Evolutionary conservation across 371 early-diverging fungal species (phyloP).

Genomic region (Chytridium lagenaria): DNA sequence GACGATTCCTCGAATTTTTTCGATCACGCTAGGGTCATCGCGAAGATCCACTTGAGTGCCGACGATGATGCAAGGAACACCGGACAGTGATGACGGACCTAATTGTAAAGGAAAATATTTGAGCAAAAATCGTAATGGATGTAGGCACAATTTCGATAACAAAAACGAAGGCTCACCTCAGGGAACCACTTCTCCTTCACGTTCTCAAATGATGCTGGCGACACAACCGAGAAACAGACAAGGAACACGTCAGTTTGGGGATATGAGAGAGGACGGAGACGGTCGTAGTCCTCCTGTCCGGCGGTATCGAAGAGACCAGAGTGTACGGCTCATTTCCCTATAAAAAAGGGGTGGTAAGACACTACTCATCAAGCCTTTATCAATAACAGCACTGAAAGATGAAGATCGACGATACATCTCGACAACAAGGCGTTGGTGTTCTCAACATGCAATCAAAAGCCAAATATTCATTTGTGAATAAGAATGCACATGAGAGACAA

Average conservation of each 20-base stretch:
- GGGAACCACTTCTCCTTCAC: slow-evolving; percentile 64
- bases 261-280: slow-evolving; percentile 91
- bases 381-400: too few species aligned
- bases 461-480: too few species aligned
- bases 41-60: slow-evolving; percentile 97
- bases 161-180: slow-evolving; percentile 41
- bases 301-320: slow-evolving; percentile 96
- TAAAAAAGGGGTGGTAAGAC: too few species aligned
- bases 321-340: slow-evolving; percentile 62
- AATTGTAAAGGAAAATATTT: too few species aligned
- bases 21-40: slow-evolving; percentile 81
- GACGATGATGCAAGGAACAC: slow-evolving; percentile 95
- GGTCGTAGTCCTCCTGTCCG: slow-evolving; percentile 97
- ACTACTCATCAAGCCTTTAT: too few species aligned
- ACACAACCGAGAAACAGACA: slow-evolving; percentile 95
- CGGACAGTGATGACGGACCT: slow-evolving; percentile 98
- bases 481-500: too few species aligned
- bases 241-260: slow-evolving; percentile 80
- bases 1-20: slow-evolving; percentile 84
- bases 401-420: too few species aligned
- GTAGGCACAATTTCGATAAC: not conserved
- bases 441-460: too few species aligned
- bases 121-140: too few species aligned
- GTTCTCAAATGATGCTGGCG: slow-evolving; percentile 85
- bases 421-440: too few species aligned